Percentiles rank a stretch among this genome's conserved stretches.
These are phyloP conservation scores for Paecilomyces sp. DNA, from an alignment of 2,329 filamentous ascomycete genomes.

Conservation along the genomic window DNA sequence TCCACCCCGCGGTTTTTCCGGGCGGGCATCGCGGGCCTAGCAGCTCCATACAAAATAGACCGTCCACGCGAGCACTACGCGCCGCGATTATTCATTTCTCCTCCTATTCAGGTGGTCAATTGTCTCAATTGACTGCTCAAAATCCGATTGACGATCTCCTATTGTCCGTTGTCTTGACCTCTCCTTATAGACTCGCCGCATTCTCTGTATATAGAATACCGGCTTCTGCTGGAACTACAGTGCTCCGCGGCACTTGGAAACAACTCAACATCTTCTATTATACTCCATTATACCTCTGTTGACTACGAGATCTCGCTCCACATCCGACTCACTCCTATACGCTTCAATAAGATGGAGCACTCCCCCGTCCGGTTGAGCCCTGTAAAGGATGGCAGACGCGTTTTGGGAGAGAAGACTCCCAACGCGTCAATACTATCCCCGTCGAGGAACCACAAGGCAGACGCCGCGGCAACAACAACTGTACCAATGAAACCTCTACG, in stretches of 20 bases:
- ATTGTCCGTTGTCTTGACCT: not conserved
- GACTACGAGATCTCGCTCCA: not conserved
- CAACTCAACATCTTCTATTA: not conserved
- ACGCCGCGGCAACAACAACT: constrained; percentile 18
- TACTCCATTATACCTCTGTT: not conserved
- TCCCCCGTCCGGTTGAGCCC: constrained; percentile 21
- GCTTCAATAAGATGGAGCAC: constrained; percentile 12
- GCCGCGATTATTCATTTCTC: not conserved
- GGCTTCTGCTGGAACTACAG: not conserved
- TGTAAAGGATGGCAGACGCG: constrained; percentile 29
- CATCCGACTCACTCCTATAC: not conserved
- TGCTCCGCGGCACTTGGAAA: not conserved
- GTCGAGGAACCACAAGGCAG: constrained; percentile 11
- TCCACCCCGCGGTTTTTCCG: constrained; percentile 6
- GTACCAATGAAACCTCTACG: constrained; percentile 13
- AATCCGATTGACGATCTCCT: not conserved
- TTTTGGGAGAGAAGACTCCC: constrained; percentile 34
- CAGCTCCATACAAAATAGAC: constrained; percentile 3
- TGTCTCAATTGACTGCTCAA: not conserved
- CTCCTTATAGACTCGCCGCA: not conserved
- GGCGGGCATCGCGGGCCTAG: constrained; percentile 7
- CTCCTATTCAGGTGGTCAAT: not conserved
- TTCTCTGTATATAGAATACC: not conserved
- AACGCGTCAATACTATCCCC: constrained; percentile 34
- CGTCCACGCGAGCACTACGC: constrained; percentile 8